Evolutionary conservation across 192 early-diverging fungal species (phyloP), one percentile per base, ranked within the genome.

Genomic region (Coemansia sp.): DNA sequence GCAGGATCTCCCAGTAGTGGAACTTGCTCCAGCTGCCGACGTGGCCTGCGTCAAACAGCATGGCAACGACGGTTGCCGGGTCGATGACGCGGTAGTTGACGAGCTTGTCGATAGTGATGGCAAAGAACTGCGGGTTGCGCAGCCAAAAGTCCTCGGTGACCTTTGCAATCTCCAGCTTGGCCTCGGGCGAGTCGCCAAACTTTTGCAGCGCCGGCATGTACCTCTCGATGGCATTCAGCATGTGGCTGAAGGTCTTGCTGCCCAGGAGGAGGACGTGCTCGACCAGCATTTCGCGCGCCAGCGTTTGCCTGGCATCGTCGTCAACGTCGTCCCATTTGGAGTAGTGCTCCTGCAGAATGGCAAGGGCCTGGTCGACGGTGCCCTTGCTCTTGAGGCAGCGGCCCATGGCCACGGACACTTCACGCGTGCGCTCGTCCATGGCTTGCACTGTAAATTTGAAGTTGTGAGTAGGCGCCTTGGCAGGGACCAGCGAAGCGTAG

Each of bases 21-120:
- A 90, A 91, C 50, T 33, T 41, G 55, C 63, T 53, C 72, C 72
- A 74, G 29, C 42, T 42, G 40, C 72, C 81, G 8, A 63, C 55
- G 40, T 72, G 76, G 53, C 65, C 44, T 6, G 46, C 29, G 48
- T 72, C 84, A 72, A 96, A 87, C 24, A 92, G 74, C 90, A 92
- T 91, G 29, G 84, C 74, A 42, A 97, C 74, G 29, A 97, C 90
- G 11, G 87, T 84, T 42, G 76, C 77, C 14, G 94, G 90, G 56
- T 95, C 93, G 36, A 97, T 83, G 3, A 99, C 87, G 29, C 94
- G 87, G 78, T 99, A 99, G 73, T 95, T 95, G 57, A 96, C 77
- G 59, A 99, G 82, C 72, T 98, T 98, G 74, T 94, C 95, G 59
- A 98, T 75, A 21, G 94, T 81, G 60, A 99, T 96, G 12, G 91